Evolutionary conservation across 148 eudicot species (phyloP).

Genomic region (Fagopyrum homotropicum): DNA sequence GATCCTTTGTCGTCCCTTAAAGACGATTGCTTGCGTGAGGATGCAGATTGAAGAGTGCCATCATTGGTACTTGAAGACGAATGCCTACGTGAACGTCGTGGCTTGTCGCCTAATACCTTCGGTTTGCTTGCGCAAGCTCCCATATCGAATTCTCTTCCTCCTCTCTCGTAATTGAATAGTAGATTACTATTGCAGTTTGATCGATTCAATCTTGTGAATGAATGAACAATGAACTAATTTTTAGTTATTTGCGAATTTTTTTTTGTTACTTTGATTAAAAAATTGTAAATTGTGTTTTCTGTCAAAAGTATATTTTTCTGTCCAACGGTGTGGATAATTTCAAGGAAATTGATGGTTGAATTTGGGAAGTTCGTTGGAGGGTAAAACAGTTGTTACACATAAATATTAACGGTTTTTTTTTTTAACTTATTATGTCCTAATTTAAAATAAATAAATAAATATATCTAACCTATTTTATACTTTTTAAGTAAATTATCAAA

Average conservation of each 20-base stretch:
- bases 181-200: not conserved
- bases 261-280: not conserved
- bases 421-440: no score
- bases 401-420: no score
- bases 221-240: not conserved
- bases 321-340: not conserved
- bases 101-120: constrained; percentile 5
- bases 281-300: not conserved
- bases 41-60: not conserved
- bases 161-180: not conserved
- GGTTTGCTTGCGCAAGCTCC: constrained; percentile 4
- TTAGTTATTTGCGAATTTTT: not conserved
- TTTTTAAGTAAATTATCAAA: no score
- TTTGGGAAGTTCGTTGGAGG: not conserved
- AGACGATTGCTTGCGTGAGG: not conserved
- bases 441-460: no score
- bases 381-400: not conserved
- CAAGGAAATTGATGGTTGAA: not conserved
- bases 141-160: not conserved
- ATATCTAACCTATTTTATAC: no score
- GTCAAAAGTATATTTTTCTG: not conserved
- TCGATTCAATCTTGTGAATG: not conserved
- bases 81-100: not conserved
- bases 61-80: not conserved
- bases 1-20: not conserved